These are phyloP conservation scores for Termitomyces sp. DNA, from an alignment of 768 basidiomycete genomes.

Conservation along the genomic window DNA sequence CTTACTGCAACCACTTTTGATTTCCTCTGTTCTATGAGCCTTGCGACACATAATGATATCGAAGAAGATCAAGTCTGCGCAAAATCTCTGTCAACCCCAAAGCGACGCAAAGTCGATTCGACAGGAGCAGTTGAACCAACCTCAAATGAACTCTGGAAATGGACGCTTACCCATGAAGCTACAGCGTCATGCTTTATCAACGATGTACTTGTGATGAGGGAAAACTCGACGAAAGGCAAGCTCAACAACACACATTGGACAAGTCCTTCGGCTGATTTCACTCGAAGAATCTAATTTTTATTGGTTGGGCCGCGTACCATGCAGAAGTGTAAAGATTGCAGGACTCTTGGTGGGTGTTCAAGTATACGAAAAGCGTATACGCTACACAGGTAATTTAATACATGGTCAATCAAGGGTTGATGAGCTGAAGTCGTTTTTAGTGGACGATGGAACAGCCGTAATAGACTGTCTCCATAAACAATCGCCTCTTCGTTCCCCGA, in stretches of 20 bases:
- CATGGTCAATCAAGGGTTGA: background rate
- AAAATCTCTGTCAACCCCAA: slow-evolving; percentile 18
- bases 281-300: slow-evolving; percentile 54
- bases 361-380: slow-evolving; percentile 51
- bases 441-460: slow-evolving; percentile 75
- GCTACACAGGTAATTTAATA: slow-evolving; percentile 50
- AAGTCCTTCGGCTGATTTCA: slow-evolving; percentile 1
- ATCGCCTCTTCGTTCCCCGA: slow-evolving; percentile 20
- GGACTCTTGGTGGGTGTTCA: slow-evolving; percentile 65
- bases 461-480: slow-evolving; percentile 59
- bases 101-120: slow-evolving; percentile 11
- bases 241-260: background rate
- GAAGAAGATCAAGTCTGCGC: slow-evolving; percentile 6
- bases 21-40: slow-evolving; percentile 18
- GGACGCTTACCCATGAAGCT: slow-evolving; percentile 56
- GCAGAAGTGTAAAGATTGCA: slow-evolving; percentile 55
- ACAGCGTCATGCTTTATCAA: slow-evolving; percentile 51
- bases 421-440: slow-evolving; percentile 27
- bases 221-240: slow-evolving; percentile 28
- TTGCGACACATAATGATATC: slow-evolving; percentile 14
- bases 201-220: slow-evolving; percentile 48
- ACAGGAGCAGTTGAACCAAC: background rate
- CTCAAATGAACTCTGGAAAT: slow-evolving; percentile 35
- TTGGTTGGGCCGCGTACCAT: slow-evolving; percentile 71
- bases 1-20: background rate